Percentiles rank a stretch among this genome's conserved stretches.
phyloP scores from a whole-genome alignment of 441 rosid species.

The Adansonia gregorii region DNA sequence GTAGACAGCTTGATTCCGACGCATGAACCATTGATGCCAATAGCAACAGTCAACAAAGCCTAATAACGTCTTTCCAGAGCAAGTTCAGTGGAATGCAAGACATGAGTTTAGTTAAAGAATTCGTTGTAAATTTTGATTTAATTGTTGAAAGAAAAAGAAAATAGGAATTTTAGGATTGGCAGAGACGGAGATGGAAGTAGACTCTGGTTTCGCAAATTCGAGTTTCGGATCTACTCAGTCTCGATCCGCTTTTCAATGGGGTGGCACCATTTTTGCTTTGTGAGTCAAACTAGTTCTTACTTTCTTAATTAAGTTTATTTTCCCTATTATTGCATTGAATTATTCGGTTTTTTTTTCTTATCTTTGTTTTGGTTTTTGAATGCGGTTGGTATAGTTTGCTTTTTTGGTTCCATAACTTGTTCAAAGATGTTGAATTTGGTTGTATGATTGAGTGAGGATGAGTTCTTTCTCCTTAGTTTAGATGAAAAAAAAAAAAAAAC shows the following conservation, averaged over 20 bases:
- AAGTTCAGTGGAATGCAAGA: not conserved
- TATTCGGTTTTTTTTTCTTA: not conserved
- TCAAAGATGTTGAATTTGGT: slow-evolving; percentile 16
- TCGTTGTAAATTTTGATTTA: not conserved
- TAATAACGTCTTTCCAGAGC: not conserved
- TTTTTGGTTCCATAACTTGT: not conserved
- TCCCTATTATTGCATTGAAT: not conserved
- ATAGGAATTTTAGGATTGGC: slow-evolving; percentile 6
- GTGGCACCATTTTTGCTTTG: slow-evolving; percentile 51
- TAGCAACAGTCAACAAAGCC: not conserved
- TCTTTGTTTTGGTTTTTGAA: not conserved
- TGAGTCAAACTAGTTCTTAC: slow-evolving; percentile 27
- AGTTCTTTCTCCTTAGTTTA: not conserved
- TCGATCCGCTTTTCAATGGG: slow-evolving; percentile 47
- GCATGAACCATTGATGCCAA: not conserved
- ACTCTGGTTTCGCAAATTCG: slow-evolving; percentile 29
- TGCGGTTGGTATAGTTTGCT: not conserved
- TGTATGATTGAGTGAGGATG: not conserved
- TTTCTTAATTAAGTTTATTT: not conserved
- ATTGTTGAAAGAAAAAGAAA: slow-evolving; percentile 6
- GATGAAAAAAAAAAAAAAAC: not conserved
- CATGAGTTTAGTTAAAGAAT: not conserved
- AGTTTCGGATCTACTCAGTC: slow-evolving; percentile 9
- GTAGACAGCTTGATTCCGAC: not conserved
- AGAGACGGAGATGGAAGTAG: slow-evolving; percentile 28